Evolutionary conservation across 768 basidiomycete genomes (phyloP), one percentile per base, ranked within the genome.

Genomic region (Pleurotus giganteus): DNA sequence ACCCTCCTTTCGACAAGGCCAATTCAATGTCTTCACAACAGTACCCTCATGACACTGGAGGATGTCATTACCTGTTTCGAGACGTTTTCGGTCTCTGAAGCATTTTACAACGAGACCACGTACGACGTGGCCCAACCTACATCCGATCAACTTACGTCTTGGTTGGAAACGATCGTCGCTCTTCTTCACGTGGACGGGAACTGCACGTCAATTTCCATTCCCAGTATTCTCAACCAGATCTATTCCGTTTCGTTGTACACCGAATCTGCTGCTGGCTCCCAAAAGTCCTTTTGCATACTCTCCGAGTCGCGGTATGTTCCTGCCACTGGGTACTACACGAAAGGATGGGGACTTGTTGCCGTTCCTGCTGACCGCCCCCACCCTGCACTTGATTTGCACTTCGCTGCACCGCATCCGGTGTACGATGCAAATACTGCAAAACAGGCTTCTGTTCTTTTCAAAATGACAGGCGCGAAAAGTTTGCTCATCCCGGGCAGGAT

Each of bases 371-470:
- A 65, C 5, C 63, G 49, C 23, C 44, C 52, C 6, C 58, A 56
- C 3, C 61, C 68, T 0, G 54, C 62, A 23, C 69, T 71, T 11
- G 45, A 61, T 47, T 54, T 78, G 29, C 78, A 80, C 54, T 56
- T 80, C 17, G 71, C 76, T 2, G 78, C 77, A 2, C 78, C 78
- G 0, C 79, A 81, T 59, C 79, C 78, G 0, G 51, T 59, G 3
- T 73, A 63, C 58, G 78, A 81, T 44, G 41, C 64, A 1, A 63
- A 63, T 3, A 77, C 76, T 0, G 65, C 71, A 2, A 58, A 69
- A 32, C 76, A 80, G 60, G 77, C 77, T 1, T 69, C 70, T 0
- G 65, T 70, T 0, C 56, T 79, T 6, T 79, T 79, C 60, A 62
- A 68, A 29, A 55, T 61, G 4, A 69, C 70, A 11, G 70, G 70